Base-by-base conservation (phyloP, 2,329 filamentous ascomycete species). In the Penicillium sp. region DNA sequence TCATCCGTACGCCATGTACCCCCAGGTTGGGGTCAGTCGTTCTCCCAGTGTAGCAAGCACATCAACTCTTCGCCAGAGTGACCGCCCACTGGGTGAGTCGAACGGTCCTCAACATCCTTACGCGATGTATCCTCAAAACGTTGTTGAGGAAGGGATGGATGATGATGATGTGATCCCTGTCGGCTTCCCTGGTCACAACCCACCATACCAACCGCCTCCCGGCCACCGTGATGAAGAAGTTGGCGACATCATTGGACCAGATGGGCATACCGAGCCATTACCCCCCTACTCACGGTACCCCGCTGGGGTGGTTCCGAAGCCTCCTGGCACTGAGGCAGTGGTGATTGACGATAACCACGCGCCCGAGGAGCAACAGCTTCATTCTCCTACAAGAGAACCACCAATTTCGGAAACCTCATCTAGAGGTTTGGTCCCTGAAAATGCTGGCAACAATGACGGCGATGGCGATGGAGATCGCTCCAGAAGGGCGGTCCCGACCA, bases 261-360 rank as follows among this genome's bases (percentile, higher is more conserved):
- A 94, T 57, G 90, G 90, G 1, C 89, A 96, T 59, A 84, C 86
- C 1, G 91, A 97, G 65, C 87, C 94, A 63, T 71, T 96, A 13
- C 91, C 91, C 9, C 91, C 91, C 1, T 97, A 97, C 60, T 87
- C 87, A 10, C 78, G 88, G 62, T 96, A 94, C 64, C 87, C 90
- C 2, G 86, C 94, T 36, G 84, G 87, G 41, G 72, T 83, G 68
- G 65, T 77, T 60, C 59, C 78, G 64, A 73, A 88, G 78, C 56
- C 59, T 2, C 68, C 71, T 17, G 69, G 69, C 17, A 44, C 50
- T 30, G 56, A 58, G 36, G 41, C 44, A 18, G 46, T 54, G 18
- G 44, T 28, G 7, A 13, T 48, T 27, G 56, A 54, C 47, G 45
- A 51, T 21, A 48, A 74, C 5, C 50, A 72, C 2, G 78, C 80